Base-by-base conservation (phyloP, 2,329 filamentous ascomycete genomes). In the Pseudogymnoascus pannorum region DNA sequence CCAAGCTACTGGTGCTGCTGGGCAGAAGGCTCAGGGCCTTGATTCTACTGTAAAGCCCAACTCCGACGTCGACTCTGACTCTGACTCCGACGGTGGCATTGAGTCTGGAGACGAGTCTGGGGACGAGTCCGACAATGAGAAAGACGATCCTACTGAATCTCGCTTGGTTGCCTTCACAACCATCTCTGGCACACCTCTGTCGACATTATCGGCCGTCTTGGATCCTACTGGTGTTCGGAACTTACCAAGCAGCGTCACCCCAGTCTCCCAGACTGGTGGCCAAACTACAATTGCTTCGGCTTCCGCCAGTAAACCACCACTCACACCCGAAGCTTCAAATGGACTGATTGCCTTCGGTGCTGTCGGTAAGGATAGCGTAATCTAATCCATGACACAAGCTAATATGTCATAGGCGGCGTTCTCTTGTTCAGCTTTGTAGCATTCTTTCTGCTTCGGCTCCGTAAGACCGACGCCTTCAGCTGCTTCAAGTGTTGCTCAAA, bases 261-360 rank as follows among this genome's bases (percentile, higher is more conserved):
- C 48, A 4, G 48, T 31, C 1, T 54, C 48, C 20, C 48, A 54
- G 26, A 54, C 48, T 31, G 48, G 48, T 31, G 48, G 48, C 12
- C 24, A 54, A 31, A 31, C 48, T 31, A 54, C 48, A 16, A 11
- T 54, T 5, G 48, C 48, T 18, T 54, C 48, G 5, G 26, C 48
- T 31, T 18, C 26, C 18, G 48, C 48, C n/a, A 29, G 31, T n/a
- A 54, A 54, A 11, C 26, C 48, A 31, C 12, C 48, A 31, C 48
- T 54, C 31, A 54, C 48, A 7, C 26, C 48, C 5, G 8, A 54
- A 31, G 48, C 26, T 5, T 31, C 48, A 31, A 54, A 54, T 54
- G 48, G 48, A 24, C 48, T 54, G 26, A 54, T 54, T 31, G 48
- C 48, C n/a, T 54, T 54, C 4, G 48, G 48, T 54, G 48, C 48